Percentiles rank a stretch among this genome's conserved stretches.
Conservation (phyloP, 2,329 filamentous ascomycete genomes). For the Aspergillus pseudoviridinutans region DNA sequence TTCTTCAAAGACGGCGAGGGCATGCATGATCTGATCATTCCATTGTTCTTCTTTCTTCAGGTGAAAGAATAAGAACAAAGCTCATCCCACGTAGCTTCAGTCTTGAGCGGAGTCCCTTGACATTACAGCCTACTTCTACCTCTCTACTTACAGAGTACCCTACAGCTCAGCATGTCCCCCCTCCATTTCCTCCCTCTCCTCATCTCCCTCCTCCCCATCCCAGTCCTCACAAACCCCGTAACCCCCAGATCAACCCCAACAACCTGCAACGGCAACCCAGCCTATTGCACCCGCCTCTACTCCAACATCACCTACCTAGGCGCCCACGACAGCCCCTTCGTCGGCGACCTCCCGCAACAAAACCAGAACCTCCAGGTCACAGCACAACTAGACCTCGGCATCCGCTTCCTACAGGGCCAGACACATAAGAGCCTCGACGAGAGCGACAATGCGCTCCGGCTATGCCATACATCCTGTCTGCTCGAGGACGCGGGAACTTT, state of each 20-base stretch:
- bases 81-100: neutral
- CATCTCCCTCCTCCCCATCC: conserved; percentile 1
- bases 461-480: conserved; percentile 63
- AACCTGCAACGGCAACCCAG: conserved; percentile 56
- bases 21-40: neutral
- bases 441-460: conserved; percentile 45
- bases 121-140: neutral
- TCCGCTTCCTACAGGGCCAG: conserved; percentile 63
- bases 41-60: neutral
- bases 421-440: conserved; percentile 51
- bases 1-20: neutral
- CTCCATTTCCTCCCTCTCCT: conserved; percentile 3
- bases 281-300: conserved; percentile 56
- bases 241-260: conserved; percentile 1
- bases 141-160: neutral
- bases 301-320: conserved; percentile 60
- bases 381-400: conserved; percentile 57
- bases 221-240: conserved; percentile 7
- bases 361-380: conserved; percentile 60
- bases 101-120: neutral
- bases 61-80: neutral
- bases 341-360: conserved; percentile 51
- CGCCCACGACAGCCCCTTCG: conserved; percentile 63
- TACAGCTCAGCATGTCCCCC: neutral
- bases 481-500: conserved; percentile 58